Evolutionary conservation across 805 yeast species (phyloP).

Genomic region (Candida boleticola): DNA sequence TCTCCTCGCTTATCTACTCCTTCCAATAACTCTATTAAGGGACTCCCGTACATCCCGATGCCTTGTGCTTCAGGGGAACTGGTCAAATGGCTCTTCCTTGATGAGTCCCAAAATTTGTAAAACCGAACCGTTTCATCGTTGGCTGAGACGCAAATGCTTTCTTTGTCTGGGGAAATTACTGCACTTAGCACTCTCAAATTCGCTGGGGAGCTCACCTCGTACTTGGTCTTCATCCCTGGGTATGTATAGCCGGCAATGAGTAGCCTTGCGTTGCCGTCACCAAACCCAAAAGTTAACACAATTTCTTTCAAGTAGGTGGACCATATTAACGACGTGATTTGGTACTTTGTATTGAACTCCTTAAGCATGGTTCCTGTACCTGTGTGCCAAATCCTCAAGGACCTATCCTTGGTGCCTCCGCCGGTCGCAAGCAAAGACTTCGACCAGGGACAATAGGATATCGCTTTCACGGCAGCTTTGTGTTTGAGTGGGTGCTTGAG

Average conservation of each 20-base stretch:
- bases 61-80: slow-evolving; percentile 33
- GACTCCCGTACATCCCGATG: slow-evolving; percentile 20
- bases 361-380: slow-evolving; percentile 68
- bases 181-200: slow-evolving; percentile 66
- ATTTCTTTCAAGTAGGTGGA: slow-evolving; percentile 60
- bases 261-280: slow-evolving; percentile 49
- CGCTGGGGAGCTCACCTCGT: slow-evolving; percentile 49
- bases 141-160: slow-evolving; percentile 67
- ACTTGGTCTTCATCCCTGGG: slow-evolving; percentile 54
- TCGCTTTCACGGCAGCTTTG: slow-evolving; percentile 84
- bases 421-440: slow-evolving; percentile 81
- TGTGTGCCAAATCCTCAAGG: slow-evolving; percentile 86
- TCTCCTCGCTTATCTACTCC: slow-evolving; percentile 40
- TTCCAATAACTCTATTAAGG: slow-evolving; percentile 47
- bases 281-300: slow-evolving; percentile 81
- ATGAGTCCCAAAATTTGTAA: slow-evolving; percentile 61
- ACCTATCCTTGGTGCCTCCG: slow-evolving; percentile 81
- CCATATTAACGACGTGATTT: slow-evolving; percentile 81
- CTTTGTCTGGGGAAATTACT: slow-evolving; percentile 60
- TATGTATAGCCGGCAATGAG: slow-evolving; percentile 63
- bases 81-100: slow-evolving; percentile 12
- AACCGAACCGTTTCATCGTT: slow-evolving; percentile 78
- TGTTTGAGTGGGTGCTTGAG: slow-evolving; percentile 57
- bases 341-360: slow-evolving; percentile 59
- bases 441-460: slow-evolving; percentile 91